These are phyloP conservation scores for Oligophagozyma castellii DNA, from an alignment of 1,139 yeast genomes.

Conservation along the genomic window DNA sequence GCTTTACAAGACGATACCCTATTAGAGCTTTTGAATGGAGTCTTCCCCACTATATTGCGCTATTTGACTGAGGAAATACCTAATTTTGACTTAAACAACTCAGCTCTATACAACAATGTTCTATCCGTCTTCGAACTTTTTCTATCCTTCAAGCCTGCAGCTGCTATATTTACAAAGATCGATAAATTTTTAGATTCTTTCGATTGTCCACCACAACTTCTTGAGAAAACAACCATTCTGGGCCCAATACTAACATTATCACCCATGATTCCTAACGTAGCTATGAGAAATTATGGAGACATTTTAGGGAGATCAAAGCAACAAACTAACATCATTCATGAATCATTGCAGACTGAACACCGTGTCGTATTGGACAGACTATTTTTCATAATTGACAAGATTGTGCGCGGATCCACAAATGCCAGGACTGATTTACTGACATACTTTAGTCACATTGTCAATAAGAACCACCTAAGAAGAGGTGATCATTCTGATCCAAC, in stretches of 20 bases:
- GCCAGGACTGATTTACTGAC: conserved; percentile 50
- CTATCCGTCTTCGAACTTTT: conserved; percentile 45
- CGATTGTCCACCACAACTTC: conserved; percentile 32
- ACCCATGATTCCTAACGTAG: conserved; percentile 44
- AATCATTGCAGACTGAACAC: conserved; percentile 48
- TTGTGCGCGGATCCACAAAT: conserved; percentile 60
- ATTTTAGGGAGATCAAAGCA: conserved; percentile 23
- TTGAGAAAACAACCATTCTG: conserved; percentile 49
- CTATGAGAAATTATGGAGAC: conserved; percentile 34
- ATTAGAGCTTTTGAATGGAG: conserved; percentile 42
- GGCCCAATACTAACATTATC: conserved; percentile 73
- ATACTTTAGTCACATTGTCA: conserved; percentile 61
- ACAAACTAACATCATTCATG: conserved; percentile 36
- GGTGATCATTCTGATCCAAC: conserved; percentile 71
- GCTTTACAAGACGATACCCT: conserved; percentile 56
- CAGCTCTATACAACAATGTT: conserved; percentile 38
- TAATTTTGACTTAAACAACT: conserved; percentile 28
- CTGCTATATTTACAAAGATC: conserved; percentile 43
- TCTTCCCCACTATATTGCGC: conserved; percentile 35
- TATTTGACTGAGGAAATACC: conserved; percentile 7
- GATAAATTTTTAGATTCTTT: conserved; percentile 34
- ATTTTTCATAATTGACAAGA: conserved; percentile 54
- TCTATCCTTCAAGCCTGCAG: conserved; percentile 47
- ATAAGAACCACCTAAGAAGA: conserved; percentile 72
- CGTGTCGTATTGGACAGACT: conserved; percentile 43